These are phyloP conservation scores for Ceratocystis eucalypticola DNA, from an alignment of 2,329 filamentous ascomycete species.

Conservation along the genomic window DNA sequence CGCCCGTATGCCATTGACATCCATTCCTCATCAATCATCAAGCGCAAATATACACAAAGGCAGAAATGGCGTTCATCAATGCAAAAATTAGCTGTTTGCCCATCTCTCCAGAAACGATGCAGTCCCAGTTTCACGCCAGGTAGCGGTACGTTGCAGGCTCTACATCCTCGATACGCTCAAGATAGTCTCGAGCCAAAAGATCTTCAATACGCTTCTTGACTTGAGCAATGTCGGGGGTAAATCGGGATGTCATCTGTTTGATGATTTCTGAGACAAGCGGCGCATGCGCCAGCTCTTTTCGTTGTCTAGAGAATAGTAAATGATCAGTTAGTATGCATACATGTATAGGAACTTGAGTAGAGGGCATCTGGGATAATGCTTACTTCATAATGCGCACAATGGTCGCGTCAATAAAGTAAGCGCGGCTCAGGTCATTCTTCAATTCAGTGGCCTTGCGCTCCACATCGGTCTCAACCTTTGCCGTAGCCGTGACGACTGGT, in stretches of 20 bases:
- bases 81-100: neutral
- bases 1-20: neutral
- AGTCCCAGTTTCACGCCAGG: constrained; percentile 39
- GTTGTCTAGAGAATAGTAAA: constrained; percentile 40
- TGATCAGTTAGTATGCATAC: constrained; percentile 22
- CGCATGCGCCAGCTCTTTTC: constrained; percentile 56
- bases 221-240: constrained; percentile 62
- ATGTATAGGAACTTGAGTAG: neutral
- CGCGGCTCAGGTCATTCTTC: constrained; percentile 59
- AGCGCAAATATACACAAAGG: neutral
- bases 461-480: constrained; percentile 66
- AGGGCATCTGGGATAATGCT: constrained; percentile 26
- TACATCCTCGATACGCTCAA: constrained; percentile 60
- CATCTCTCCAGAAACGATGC: neutral
- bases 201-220: constrained; percentile 74
- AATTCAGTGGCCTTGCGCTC: constrained; percentile 59
- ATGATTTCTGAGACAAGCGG: constrained; percentile 60
- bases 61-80: too few relatives aligned
- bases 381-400: constrained; percentile 80
- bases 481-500: constrained; percentile 65
- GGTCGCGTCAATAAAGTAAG: constrained; percentile 60
- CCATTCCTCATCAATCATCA: neutral
- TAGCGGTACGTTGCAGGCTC: constrained; percentile 55
- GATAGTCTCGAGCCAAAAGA: constrained; percentile 61
- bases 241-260: constrained; percentile 51